Conservation (phyloP, 176 grass and related monocot species). For the Raddia distichophylla region DNA sequence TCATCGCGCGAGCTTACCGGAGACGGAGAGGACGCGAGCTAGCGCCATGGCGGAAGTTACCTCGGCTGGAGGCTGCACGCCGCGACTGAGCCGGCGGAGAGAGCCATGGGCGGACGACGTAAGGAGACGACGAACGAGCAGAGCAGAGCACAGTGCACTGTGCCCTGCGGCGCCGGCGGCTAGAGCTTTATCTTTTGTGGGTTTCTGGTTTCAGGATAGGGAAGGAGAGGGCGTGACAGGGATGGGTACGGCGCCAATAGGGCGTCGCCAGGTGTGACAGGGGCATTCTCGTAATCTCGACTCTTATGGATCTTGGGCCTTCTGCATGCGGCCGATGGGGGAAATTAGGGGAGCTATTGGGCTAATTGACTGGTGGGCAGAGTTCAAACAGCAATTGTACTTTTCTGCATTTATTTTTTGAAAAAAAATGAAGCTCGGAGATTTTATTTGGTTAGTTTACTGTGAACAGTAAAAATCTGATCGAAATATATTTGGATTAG, state of each 20-base stretch:
- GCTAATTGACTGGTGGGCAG: not conserved
- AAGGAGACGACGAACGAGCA: not conserved
- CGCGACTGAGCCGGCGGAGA: slow-evolving; percentile 49
- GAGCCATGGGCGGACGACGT: slow-evolving; percentile 44
- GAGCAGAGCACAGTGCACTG: not conserved
- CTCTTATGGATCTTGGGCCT: not conserved
- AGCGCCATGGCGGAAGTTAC: slow-evolving; percentile 18
- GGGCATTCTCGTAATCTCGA: not conserved
- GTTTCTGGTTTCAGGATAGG: slow-evolving; percentile 38
- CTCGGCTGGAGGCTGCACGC: slow-evolving; percentile 51
- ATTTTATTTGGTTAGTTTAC: too few relatives aligned
- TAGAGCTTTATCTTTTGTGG: slow-evolving; percentile 32
- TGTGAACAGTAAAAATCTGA: too few relatives aligned
- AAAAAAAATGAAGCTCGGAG: too few relatives aligned
- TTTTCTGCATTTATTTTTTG: not conserved
- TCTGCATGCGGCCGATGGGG: not conserved
- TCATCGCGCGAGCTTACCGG: not conserved
- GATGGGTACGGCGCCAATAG: slow-evolving; percentile 12
- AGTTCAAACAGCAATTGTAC: not conserved
- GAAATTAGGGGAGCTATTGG: not conserved
- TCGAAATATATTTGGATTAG: too few relatives aligned
- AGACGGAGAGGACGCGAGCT: not conserved
- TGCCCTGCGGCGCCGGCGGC: too few relatives aligned
- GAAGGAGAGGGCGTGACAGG: slow-evolving; percentile 30
- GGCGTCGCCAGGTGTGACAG: slow-evolving; percentile 29